Base-by-base conservation (phyloP, 2,329 filamentous ascomycete species). In the Chaetomium globosum region DNA sequence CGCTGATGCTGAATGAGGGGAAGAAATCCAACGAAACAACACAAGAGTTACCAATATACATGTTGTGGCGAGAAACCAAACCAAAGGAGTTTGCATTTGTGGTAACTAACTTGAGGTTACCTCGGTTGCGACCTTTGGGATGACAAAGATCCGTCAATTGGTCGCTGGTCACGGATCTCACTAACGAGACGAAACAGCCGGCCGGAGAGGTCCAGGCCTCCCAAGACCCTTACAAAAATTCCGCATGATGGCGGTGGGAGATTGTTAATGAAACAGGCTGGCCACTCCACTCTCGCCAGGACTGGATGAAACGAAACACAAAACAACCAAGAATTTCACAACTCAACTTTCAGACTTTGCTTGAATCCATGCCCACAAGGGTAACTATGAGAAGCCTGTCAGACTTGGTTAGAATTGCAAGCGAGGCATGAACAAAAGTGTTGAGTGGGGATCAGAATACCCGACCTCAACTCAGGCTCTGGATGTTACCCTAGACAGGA, bases 301-400 rank as follows among this genome's bases (percentile, higher is more conserved):
- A 8, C 21, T 43, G 36, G 2, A n/a, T 21, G 48, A 60, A 53
- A 60, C 58, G 31, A 60, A 60, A 60, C 58, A 39, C 28, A 59
- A 51, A 30, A 53, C 21, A 39, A 53, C 30, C 52, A 52, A 26
- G 23, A 16, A 13, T 51, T 51, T 51, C 48, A 21, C 21, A 19
- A 30, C 49, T 26, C 16, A 13, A 19, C 6, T 19, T 55, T 36
- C 23, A 55, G 16, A 31, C n/a, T 13, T 49, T 49, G 19, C 19
- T 21, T 21, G 43, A 48, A n/a, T 48, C 36, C 4, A 48, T 48
- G 8, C n/a, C 19, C 43, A 48, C 36, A 16, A 39, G 36, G 43
- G 36, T 16, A 43, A 43, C 36, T 43, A 43, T 31, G 31, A 10
- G 31, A 31, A 31, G 6, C 13, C 13, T 19, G 36, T 39, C 13